phyloP scores from a whole-genome alignment of 129 eudicot genomes.

The Mikania micrantha region DNA sequence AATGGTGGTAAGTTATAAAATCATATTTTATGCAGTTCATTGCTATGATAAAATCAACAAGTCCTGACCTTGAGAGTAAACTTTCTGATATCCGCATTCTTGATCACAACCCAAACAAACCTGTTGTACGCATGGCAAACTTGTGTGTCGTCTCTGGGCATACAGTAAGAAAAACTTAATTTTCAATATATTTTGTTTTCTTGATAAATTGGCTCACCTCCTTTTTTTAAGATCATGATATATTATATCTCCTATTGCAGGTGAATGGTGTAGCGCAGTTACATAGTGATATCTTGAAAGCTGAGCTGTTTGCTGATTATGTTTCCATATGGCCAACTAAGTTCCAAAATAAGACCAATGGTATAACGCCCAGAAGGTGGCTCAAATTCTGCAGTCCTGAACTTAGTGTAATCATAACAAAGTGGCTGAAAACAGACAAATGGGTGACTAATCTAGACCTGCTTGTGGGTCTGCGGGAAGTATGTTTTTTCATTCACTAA shows the following conservation, averaged over 20 bases:
- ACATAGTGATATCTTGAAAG: conserved; percentile 89
- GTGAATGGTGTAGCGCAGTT: conserved; percentile 99
- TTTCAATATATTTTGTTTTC: background rate
- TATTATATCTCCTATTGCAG: conserved; percentile 33
- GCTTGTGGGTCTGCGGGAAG: conserved; percentile 74
- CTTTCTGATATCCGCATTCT: conserved; percentile 61
- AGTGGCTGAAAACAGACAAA: conserved; percentile 94
- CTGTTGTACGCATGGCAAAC: conserved; percentile 99
- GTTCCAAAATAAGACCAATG: conserved; percentile 97
- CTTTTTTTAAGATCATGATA: conserved; percentile 1
- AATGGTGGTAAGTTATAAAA: background rate
- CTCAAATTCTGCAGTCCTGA: conserved; percentile 94
- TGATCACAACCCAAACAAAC: conserved; percentile 83
- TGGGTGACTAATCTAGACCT: conserved; percentile 98
- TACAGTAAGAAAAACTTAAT: conserved; percentile 42
- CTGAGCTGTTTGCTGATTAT: conserved; percentile 86
- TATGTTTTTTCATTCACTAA: conserved; percentile 19
- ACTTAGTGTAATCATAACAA: conserved; percentile 84
- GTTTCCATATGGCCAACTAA: conserved; percentile 95
- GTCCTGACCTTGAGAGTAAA: conserved; percentile 83
- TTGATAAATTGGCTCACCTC: background rate
- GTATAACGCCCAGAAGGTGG: conserved; percentile 99
- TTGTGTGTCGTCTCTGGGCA: conserved; percentile 96
- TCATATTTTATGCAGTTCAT: conserved; percentile 50
- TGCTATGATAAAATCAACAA: conserved; percentile 57